Evolutionary conservation across 2,329 filamentous ascomycete species (phyloP).

Genomic region (Xylariales sp.): DNA sequence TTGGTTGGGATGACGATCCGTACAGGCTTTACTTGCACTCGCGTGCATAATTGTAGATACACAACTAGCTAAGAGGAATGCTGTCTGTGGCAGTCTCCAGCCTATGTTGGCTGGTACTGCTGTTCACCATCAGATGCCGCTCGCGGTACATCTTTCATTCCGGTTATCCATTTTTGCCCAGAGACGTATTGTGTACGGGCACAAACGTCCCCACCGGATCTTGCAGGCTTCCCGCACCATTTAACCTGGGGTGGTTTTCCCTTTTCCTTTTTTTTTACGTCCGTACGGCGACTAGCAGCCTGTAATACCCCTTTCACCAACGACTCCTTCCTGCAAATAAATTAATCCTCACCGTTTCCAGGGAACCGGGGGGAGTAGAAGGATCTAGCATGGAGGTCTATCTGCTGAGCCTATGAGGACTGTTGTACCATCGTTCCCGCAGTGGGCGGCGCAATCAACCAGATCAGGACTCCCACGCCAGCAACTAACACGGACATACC

Average conservation of each 20-base stretch:
- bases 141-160: too few species aligned
- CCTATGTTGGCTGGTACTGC: too few species aligned
- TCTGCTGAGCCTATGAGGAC: conserved; percentile 21
- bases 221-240: conserved; percentile 17
- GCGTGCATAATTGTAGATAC: too few species aligned
- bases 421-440: conserved; percentile 14
- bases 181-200: conserved; percentile 32
- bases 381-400: conserved; percentile 20
- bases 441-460: conserved; percentile 11
- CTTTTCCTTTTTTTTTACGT: too few species aligned
- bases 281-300: conserved; percentile 14
- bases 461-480: conserved; percentile 9
- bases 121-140: too few species aligned
- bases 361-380: conserved; percentile 15
- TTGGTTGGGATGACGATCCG: too few species aligned
- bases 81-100: too few species aligned
- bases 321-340: conserved; percentile 13
- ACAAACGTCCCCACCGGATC: conserved; percentile 12
- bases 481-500: neutral
- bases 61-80: too few species aligned
- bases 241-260: conserved; percentile 12
- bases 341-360: conserved; percentile 16
- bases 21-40: too few species aligned
- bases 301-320: conserved; percentile 8
- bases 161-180: too few species aligned